These are phyloP conservation scores for Akebia trifoliata DNA, from an alignment of 164 flowering plant species.

Conservation along the genomic window DNA sequence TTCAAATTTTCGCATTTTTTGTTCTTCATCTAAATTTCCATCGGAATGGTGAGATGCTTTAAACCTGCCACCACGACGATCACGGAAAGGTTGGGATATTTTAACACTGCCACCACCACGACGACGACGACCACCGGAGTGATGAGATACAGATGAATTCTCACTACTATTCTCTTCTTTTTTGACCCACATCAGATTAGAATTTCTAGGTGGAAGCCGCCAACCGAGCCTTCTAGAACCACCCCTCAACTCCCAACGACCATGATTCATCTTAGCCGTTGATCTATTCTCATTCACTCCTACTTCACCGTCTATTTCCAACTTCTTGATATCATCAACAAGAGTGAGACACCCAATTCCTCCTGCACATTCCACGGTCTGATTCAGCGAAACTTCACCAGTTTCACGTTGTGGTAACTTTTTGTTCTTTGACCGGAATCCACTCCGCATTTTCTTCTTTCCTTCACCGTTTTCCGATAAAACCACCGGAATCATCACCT, in stretches of 20 bases:
- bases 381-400: neutral
- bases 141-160: neutral
- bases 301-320: too few relatives aligned
- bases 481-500: too few relatives aligned
- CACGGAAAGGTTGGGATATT: too few relatives aligned
- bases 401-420: neutral
- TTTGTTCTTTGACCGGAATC: neutral
- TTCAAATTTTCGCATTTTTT: too few relatives aligned
- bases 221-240: neutral
- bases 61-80: too few relatives aligned
- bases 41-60: too few relatives aligned
- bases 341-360: neutral
- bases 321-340: too few relatives aligned
- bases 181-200: constrained; percentile 6
- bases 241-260: neutral
- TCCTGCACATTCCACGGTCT: neutral
- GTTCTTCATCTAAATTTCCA: too few relatives aligned
- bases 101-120: too few relatives aligned
- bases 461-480: too few relatives aligned
- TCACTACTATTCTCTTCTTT: constrained; percentile 7
- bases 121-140: neutral
- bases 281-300: neutral
- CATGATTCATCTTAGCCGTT: neutral
- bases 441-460: neutral
- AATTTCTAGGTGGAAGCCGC: neutral